Base-by-base conservation (phyloP, 2,329 filamentous ascomycete genomes). In the Aspergillus sp. region DNA sequence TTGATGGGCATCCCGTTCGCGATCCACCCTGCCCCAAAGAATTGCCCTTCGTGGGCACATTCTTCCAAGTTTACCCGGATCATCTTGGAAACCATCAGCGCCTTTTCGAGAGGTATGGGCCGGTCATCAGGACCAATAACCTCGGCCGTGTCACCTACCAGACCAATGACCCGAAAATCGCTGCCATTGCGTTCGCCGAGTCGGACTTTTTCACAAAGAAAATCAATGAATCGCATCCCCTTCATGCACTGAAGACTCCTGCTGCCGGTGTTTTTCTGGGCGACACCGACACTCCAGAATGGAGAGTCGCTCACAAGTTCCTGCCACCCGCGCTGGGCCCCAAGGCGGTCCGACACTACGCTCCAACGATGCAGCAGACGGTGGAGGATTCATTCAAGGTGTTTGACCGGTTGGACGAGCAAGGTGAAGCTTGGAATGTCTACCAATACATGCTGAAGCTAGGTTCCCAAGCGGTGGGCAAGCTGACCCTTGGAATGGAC, bases 321-420 rank as follows among this genome's bases (percentile, higher is more conserved):
- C 58, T 86, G 0, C 81, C 83, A 0, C 82, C 84, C 0, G 79
- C 81, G 0, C 70, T 86, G 11, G 77, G 78, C 0, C 82, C 83
- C 25, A 84, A 83, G 61, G 83, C 83, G 0, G 81, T 86, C 4
- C 72, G 79, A 1, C 83, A 86, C 58, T 86, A 86, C 55, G 76
- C 81, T 0, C 81, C 83, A 0, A 77, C 74, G 0, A 86, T 87
- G 81, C 81, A 85, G 55, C 65, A 73, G 44, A 79, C 78, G 0
- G 74, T 82, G 2, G 76, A 83, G 56, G 70, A 77, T n/a, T 66
- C 79, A 0, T 84, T 79, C 61, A 71, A 69, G 3, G 70, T 77
- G 1, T 77, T 78, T 45, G 76, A 78, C 47, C 53, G 65, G 45
- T 70, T 86, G 0, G 81, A 83, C 55, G 65, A 76, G 29, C 64